Evolutionary conservation across 1,139 yeast genomes (phyloP), one percentile per base, ranked within the genome.

Genomic region (Meyerozyma carpophila): DNA sequence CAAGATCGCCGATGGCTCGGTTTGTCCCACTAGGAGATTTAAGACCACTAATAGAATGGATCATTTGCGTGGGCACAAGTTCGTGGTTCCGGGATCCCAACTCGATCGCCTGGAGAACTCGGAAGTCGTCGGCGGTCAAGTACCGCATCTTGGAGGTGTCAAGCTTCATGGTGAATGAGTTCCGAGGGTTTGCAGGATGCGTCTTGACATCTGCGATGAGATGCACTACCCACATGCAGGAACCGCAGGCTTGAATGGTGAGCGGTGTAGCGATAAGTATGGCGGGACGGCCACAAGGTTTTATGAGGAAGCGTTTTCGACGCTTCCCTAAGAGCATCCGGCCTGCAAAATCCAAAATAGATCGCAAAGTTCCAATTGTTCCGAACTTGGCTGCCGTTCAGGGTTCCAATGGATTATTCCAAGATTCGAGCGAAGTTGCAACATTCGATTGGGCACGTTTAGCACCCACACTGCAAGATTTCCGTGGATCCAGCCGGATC

Each of bases 91-190:
- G 77, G 1, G 97, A 84, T 8, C 98, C 98, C 63, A 79, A 74
- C 61, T 93, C 98, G 8, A 86, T 86, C 0, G 96, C 97, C 47
- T 84, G 86, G 44, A 93, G 79, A 14, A 90, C 95, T 46, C 86
- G 76, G 71, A 89, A 93, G 66, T 93, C 98, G 50, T 90, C 97
- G 5, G 84, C 73, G 53, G 96, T 83, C 59, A 93, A 71, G 60
- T 91, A 93, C 65, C 98, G 77, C 96, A 93, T 87, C 61, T 90
- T 95, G 16, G 94, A 75, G 0, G 95, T 86, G 56, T 93, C 97
- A 45, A 93, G 73, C 75, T 90, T 93, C 97, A 91, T 91, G 28
- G 44, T 37, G 16, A 37, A 26, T 10, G 38, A 36, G 36, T 20
- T 24, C 37, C 28, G 38, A 18, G n/a, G 13, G 29, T 32, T 13